Evolutionary conservation across 2,329 filamentous ascomycete species (phyloP).

Genomic region (Microascus cirrosus): DNA sequence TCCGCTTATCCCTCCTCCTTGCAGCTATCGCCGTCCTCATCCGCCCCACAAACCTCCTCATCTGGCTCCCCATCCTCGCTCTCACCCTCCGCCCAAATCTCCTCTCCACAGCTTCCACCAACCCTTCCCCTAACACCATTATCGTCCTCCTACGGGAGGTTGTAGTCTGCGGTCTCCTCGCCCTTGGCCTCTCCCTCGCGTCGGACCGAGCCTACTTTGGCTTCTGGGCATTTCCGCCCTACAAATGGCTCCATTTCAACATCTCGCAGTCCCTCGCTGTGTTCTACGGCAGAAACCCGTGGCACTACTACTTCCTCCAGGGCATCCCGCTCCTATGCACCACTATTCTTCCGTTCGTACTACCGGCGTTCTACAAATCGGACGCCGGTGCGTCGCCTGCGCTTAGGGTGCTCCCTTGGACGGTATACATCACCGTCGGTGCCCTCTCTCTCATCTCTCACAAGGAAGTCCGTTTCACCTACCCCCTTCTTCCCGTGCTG

Average conservation of each 20-base stretch:
- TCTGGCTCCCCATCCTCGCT: conserved; percentile 61
- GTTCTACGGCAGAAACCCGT: conserved; percentile 84
- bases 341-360: conserved; percentile 67
- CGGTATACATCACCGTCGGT: conserved; percentile 47
- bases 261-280: conserved; percentile 75
- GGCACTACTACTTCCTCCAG: conserved; percentile 89
- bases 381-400: conserved; percentile 16
- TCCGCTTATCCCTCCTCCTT: conserved; percentile 54
- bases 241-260: conserved; percentile 86
- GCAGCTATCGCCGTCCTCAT: conserved; percentile 77
- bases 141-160: conserved; percentile 50
- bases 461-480: conserved; percentile 96
- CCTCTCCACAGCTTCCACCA: conserved; percentile 11
- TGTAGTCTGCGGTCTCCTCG: conserved; percentile 47
- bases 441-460: conserved; percentile 73
- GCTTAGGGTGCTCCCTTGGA: conserved; percentile 36
- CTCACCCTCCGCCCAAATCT: conserved; percentile 30
- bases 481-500: conserved; percentile 78
- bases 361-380: conserved; percentile 46
- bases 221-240: conserved; percentile 77
- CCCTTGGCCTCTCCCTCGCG: conserved; percentile 51
- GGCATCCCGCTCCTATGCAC: conserved; percentile 80
- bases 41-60: conserved; percentile 77
- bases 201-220: conserved; percentile 74
- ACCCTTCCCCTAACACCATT: conserved; percentile 28